A percentile compares a stretch with the other conserved stretches of the same genome.
These are phyloP conservation scores for Mycena sp. DNA, from an alignment of 1,284 basidiomycete genomes.

Conservation along the genomic window DNA sequence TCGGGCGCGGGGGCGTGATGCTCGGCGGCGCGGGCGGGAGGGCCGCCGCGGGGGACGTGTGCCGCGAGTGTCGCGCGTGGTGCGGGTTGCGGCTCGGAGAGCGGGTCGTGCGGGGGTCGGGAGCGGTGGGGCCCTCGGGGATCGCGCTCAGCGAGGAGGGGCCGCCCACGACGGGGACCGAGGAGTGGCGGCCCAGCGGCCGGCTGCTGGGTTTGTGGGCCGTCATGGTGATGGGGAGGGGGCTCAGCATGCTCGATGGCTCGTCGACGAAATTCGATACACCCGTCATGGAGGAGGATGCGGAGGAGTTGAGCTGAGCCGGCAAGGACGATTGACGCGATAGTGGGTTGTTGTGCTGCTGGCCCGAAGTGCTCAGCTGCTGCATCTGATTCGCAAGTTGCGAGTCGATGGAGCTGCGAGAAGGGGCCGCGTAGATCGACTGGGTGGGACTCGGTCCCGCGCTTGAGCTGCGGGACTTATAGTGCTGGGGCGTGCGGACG, in stretches of 20 bases:
- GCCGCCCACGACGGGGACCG: conserved; percentile 22
- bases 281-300: conserved; percentile 43
- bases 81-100: conserved; percentile 19
- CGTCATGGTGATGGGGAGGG: conserved; percentile 51
- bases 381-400: conserved; percentile 40
- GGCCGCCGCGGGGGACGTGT: conserved; percentile 22
- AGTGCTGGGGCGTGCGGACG: conserved; percentile 71
- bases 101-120: conserved; percentile 17
- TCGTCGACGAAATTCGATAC: conserved; percentile 60
- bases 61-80: conserved; percentile 20
- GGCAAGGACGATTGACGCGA: conserved; percentile 47
- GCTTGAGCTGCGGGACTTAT: conserved; percentile 38
- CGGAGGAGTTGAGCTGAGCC: conserved; percentile 26
- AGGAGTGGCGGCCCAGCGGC: conserved; percentile 38
- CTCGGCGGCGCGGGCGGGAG: conserved; percentile 12
- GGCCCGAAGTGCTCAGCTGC: conserved; percentile 34
- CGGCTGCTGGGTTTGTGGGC: conserved; percentile 39
- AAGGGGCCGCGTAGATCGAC: conserved; percentile 11
- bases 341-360: conserved; percentile 28
- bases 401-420: conserved; percentile 34
- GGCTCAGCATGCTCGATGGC: conserved; percentile 61
- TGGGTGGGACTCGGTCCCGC: conserved; percentile 14
- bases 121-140: conserved; percentile 21
- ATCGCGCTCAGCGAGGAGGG: conserved; percentile 29
- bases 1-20: conserved; percentile 18